Evolutionary conservation across 106 monocot species (phyloP).

Genomic region (Cymbidium sinense): DNA sequence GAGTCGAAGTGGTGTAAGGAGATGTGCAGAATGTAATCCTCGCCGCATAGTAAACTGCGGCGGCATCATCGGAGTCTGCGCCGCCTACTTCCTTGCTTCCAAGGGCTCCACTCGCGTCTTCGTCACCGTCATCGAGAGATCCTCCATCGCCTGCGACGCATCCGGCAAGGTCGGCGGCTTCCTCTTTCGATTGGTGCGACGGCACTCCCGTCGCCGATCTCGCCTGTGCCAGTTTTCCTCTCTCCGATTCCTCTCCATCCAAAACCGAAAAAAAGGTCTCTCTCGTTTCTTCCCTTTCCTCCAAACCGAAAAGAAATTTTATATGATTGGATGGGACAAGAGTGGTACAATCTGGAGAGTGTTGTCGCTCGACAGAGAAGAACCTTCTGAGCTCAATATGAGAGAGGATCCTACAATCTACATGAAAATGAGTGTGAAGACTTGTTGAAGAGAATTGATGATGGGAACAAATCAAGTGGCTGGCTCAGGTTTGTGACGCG

Average conservation of each 20-base stretch:
- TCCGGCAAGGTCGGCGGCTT: slow-evolving; percentile 92
- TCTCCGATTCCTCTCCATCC: slow-evolving; percentile 36
- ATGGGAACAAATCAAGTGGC: slow-evolving; percentile 67
- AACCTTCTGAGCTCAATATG: slow-evolving; percentile 55
- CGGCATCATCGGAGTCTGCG: slow-evolving; percentile 79
- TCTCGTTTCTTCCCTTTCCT: too few species aligned
- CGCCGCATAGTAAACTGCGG: slow-evolving; percentile 58
- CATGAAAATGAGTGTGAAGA: slow-evolving; percentile 45
- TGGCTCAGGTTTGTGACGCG: slow-evolving; percentile 72
- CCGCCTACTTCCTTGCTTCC: slow-evolving; percentile 69
- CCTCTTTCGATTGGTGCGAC: slow-evolving; percentile 95
- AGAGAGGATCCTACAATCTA: slow-evolving; percentile 64
- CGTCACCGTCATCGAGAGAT: slow-evolving; percentile 68
- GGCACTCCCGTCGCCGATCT: slow-evolving; percentile 42
- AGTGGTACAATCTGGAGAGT: slow-evolving; percentile 52
- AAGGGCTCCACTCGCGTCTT: not conserved
- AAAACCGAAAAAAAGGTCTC: too few species aligned
- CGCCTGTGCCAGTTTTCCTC: slow-evolving; percentile 73
- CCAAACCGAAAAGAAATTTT: too few species aligned
- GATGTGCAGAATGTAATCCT: too few species aligned
- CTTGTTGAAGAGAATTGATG: slow-evolving; percentile 56
- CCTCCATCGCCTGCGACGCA: slow-evolving; percentile 71
- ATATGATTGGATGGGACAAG: slow-evolving; percentile 84
- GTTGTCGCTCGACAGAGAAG: slow-evolving; percentile 59
- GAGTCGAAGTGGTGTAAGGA: too few species aligned